phyloP scores from a whole-genome alignment of 768 basidiomycete genomes.

The Leucosporidium scottii region DNA sequence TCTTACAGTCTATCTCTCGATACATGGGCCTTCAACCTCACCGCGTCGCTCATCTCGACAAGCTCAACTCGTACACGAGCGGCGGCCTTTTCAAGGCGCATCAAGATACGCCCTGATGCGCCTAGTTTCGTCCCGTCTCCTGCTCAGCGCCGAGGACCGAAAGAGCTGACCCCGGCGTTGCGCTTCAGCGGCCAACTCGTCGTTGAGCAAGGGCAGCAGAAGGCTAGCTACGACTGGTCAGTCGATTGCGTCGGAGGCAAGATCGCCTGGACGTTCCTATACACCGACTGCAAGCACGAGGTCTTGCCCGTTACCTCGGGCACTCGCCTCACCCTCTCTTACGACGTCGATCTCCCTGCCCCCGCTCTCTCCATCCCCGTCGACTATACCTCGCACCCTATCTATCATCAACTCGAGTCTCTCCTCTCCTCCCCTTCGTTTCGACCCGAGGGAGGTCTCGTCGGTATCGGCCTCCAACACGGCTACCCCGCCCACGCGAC shows the following conservation, averaged over 20 bases:
- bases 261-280: conserved; percentile 31
- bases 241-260: background rate
- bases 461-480: too few species aligned
- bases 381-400: too few species aligned
- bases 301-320: conserved; percentile 32
- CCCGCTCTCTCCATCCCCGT: too few species aligned
- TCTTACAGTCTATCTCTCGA: background rate
- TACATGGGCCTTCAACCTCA: background rate
- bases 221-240: background rate
- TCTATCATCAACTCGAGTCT: too few species aligned
- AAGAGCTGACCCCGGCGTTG: background rate
- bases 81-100: conserved; percentile 16
- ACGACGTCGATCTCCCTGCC: conserved; percentile 19
- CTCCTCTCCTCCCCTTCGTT: too few species aligned
- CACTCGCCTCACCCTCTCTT: conserved; percentile 26
- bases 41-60: background rate
- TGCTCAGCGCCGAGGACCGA: background rate
- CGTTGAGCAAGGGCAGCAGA: background rate
- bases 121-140: background rate
- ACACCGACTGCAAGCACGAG: conserved; percentile 34
- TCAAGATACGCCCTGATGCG: background rate
- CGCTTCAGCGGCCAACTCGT: background rate
- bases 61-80: background rate
- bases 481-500: too few species aligned
- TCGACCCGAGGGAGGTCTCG: too few species aligned